Percentiles rank a stretch among this genome's conserved stretches.
Conservation (phyloP, 2,329 filamentous ascomycete species). For the Talaromyces pinophilus region DNA sequence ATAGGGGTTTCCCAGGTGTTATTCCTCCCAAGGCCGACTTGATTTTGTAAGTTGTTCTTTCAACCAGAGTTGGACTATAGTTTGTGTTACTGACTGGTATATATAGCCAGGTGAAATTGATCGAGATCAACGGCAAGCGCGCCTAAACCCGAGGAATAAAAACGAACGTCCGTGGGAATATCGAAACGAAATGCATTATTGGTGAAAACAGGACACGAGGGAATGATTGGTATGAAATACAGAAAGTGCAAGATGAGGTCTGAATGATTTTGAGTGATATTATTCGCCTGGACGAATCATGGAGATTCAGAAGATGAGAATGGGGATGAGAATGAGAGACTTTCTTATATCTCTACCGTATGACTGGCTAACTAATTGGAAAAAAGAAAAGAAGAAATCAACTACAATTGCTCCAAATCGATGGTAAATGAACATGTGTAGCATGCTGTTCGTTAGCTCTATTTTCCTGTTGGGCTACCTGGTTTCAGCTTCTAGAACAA, state of each 20-base stretch:
- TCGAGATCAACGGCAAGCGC: constrained; percentile 56
- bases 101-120: constrained; percentile 67
- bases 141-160: not conserved
- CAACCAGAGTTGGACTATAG: not conserved
- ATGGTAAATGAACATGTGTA: not conserved
- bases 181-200: not conserved
- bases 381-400: not conserved
- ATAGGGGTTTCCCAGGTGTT: constrained; percentile 73
- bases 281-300: not conserved
- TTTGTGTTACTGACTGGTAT: constrained; percentile 13
- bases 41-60: constrained; percentile 69
- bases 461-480: not conserved
- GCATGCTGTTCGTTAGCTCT: not conserved
- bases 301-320: not conserved
- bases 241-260: not conserved
- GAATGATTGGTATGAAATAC: not conserved
- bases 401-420: not conserved
- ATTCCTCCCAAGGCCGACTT: constrained; percentile 76
- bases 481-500: not conserved
- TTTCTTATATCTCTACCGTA: constrained; percentile 2
- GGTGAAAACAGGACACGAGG: not conserved
- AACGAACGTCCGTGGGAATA: not conserved
- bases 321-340: not conserved
- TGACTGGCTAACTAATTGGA: not conserved
- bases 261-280: not conserved